A percentile compares a stretch with the other conserved stretches of the same genome.
Evolutionary conservation across 2,329 filamentous ascomycete species (phyloP).

Genomic region (Monosporascus sp.): DNA sequence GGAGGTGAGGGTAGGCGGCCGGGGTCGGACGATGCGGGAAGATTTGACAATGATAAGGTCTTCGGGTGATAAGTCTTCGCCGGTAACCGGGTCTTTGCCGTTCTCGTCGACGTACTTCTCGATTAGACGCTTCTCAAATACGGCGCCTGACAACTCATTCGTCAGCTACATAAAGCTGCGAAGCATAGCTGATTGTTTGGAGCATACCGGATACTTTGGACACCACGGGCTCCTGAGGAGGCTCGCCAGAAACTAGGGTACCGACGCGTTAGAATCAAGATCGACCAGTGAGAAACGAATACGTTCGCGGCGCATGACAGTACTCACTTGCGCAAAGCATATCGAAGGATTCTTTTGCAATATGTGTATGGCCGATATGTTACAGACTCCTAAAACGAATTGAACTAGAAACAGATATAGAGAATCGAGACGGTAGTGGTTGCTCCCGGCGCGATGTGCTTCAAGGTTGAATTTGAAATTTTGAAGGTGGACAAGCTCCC

Average conservation of each 20-base stretch:
- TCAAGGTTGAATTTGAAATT: neutral
- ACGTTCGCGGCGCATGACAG: neutral
- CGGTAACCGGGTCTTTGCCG: slow-evolving; percentile 85
- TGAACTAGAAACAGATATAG: neutral
- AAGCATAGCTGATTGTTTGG: slow-evolving; percentile 14
- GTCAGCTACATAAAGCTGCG: slow-evolving; percentile 22
- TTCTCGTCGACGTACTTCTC: slow-evolving; percentile 92
- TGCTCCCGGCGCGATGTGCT: slow-evolving; percentile 1
- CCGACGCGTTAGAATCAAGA: slow-evolving; percentile 15
- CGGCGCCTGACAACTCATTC: slow-evolving; percentile 53
- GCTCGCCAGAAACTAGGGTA: slow-evolving; percentile 81
- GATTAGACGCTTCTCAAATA: slow-evolving; percentile 93
- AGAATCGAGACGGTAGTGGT: slow-evolving; percentile 5
- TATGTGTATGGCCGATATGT: too few species aligned
- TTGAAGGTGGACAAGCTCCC: neutral
- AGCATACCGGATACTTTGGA: slow-evolving; percentile 84
- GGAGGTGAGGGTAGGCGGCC: slow-evolving; percentile 89
- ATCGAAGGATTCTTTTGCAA: slow-evolving; percentile 5
- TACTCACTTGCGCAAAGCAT: slow-evolving; percentile 46
- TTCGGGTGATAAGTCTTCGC: slow-evolving; percentile 75
- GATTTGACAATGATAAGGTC: slow-evolving; percentile 87
- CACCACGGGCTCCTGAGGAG: slow-evolving; percentile 88
- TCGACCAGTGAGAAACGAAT: slow-evolving; percentile 1
- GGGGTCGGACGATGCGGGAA: slow-evolving; percentile 75
- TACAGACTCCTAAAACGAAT: neutral